Base-by-base conservation (phyloP, 2,329 filamentous ascomycete genomes). In the Fusarium sambucinum region DNA sequence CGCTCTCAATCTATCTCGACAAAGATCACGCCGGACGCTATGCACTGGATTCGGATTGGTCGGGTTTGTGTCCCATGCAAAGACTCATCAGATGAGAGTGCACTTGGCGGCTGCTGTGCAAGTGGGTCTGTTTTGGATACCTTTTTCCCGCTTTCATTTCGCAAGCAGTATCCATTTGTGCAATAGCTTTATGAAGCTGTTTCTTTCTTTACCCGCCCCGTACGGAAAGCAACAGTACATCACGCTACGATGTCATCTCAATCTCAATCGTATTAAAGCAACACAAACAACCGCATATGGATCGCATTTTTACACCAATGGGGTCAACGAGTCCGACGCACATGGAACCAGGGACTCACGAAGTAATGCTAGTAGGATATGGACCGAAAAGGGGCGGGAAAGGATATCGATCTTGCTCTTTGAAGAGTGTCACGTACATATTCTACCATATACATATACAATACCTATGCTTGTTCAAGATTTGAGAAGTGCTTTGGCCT, bases 391-490 rank as follows among this genome's bases (percentile, higher is more conserved):
- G 41, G 35, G 56, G 44, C 37, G 41, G 37, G 48, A 61, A 33
- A 50, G 40, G 52, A 61, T 46, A 62, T 44, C 12, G 11, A 58
- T 54, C 55, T 66, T 61, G 51, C 52, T 62, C 16, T 48, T 48
- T 41, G 30, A 55, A 48, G 48, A 59, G 53, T 44, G 37, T n/a
- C 23, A 45, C 51, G 57, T 68, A 68, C 40, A 69, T 65, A 70
- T 66, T 55, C 50, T 70, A 35, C 51, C 41, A 70, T 65, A 68
- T 51, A 67, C 41, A 70, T 65, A 68, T 51, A 67, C 55, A 70
- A 65, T 68, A 70, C 63, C 67, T 63, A 68, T 63, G 70, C 59
- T 68, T 63, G 30, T 63, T 66, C 21, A 67, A 66, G 21, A 69
- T 66, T 35, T 53, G 37, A 45, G 50, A 55, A 42, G 41, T 56